Evolutionary conservation across 2,329 filamentous ascomycete genomes (phyloP).

Genomic region (Sporothrix protearum): DNA sequence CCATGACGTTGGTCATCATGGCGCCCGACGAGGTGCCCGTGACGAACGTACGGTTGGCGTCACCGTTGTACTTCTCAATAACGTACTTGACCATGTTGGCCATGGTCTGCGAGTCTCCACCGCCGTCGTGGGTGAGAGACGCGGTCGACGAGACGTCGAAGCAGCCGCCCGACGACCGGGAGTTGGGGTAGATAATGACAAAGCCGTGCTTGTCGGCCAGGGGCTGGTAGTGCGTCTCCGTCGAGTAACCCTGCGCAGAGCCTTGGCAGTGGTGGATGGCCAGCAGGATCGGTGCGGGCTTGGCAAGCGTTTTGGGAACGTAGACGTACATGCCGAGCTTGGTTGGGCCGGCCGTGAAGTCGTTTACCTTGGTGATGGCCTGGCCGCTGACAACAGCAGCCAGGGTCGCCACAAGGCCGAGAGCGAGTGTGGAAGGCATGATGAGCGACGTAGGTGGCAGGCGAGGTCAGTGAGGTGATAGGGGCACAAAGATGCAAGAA

Average conservation of each 20-base stretch:
- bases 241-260: slow-evolving; percentile 50
- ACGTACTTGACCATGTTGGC: slow-evolving; percentile 54
- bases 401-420: slow-evolving; percentile 25
- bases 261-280: slow-evolving; percentile 57
- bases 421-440: slow-evolving; percentile 3
- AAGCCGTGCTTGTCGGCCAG: slow-evolving; percentile 54
- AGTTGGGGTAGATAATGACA: slow-evolving; percentile 50
- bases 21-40: slow-evolving; percentile 48
- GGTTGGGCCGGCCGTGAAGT: slow-evolving; percentile 36
- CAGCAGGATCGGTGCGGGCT: slow-evolving; percentile 42
- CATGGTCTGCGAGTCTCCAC: slow-evolving; percentile 50
- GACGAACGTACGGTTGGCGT: slow-evolving; percentile 44
- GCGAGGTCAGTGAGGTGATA: background rate
- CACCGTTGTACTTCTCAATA: slow-evolving; percentile 12
- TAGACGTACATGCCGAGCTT: slow-evolving; percentile 38
- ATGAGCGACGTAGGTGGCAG: background rate
- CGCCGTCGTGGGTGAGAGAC: slow-evolving; percentile 48
- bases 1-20: slow-evolving; percentile 55
- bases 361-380: slow-evolving; percentile 33
- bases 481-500: background rate
- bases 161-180: slow-evolving; percentile 44
- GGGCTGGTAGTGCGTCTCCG: slow-evolving; percentile 48
- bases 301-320: slow-evolving; percentile 35
- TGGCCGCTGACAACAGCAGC: slow-evolving; percentile 33
- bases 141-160: slow-evolving; percentile 57